A percentile compares a stretch with the other conserved stretches of the same genome.
phyloP scores from a whole-genome alignment of 2,329 filamentous ascomycete species.

The Monosporascus sp. region DNA sequence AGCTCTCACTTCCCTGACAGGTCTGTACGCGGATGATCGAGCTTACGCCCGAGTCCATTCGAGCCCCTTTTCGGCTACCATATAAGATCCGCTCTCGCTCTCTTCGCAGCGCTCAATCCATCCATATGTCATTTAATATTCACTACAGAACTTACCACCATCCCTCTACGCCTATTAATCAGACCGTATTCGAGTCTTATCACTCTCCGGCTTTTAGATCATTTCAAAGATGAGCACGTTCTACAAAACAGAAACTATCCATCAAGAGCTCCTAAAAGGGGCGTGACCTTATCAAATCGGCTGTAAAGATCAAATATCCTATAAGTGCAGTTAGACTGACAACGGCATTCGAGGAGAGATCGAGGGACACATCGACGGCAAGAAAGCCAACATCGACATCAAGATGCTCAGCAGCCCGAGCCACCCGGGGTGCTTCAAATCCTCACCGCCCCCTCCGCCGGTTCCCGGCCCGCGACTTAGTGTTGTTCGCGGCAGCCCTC shows the following conservation, averaged over 20 bases:
- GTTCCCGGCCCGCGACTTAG: constrained; percentile 50
- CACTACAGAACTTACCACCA: too few species aligned
- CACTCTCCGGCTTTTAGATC: not conserved
- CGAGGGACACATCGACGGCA: constrained; percentile 3
- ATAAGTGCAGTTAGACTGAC: too few species aligned
- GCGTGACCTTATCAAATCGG: constrained; percentile 1
- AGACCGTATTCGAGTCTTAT: not conserved
- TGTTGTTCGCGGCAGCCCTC: constrained; percentile 41
- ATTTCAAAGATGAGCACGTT: not conserved
- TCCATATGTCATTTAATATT: too few species aligned
- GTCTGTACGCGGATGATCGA: too few species aligned
- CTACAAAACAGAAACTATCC: constrained; percentile 11
- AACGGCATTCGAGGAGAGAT: constrained; percentile 3
- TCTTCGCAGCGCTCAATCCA: too few species aligned
- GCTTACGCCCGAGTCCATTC: too few species aligned
- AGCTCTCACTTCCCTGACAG: too few species aligned
- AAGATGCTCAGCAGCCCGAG: constrained; percentile 44
- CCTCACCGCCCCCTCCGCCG: constrained; percentile 43
- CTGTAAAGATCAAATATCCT: too few species aligned
- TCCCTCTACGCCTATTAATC: not conserved
- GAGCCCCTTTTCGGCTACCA: too few species aligned
- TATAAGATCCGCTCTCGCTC: too few species aligned
- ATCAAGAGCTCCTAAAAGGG: constrained; percentile 8
- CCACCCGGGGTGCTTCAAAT: constrained; percentile 54
- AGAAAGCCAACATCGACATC: constrained; percentile 27